Percentiles rank a stretch among this genome's conserved stretches.
These are phyloP conservation scores for Plasmodium inui DNA, from an alignment of 169 alveolate genomes.

Conservation along the genomic window DNA sequence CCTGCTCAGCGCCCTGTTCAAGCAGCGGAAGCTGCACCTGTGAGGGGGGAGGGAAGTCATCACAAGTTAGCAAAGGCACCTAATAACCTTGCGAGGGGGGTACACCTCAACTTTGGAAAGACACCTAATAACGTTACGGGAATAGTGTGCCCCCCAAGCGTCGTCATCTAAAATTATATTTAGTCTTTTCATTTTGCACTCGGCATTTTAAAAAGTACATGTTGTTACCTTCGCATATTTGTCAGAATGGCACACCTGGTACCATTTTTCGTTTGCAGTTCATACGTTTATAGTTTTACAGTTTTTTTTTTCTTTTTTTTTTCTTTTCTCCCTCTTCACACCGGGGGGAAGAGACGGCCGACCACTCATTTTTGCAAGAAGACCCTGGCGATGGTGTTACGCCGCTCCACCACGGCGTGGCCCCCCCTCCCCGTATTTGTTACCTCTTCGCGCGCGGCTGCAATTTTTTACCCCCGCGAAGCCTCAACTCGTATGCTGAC, in stretches of 20 bases:
- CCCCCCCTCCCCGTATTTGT: neutral
- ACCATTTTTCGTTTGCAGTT: neutral
- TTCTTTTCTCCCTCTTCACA: neutral
- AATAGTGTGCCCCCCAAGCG: neutral
- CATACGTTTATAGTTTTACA: neutral
- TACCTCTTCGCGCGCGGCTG: neutral
- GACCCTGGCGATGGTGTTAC: too few species aligned
- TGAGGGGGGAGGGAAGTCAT: neutral
- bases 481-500: neutral
- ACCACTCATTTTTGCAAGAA: too few species aligned
- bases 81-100: too few species aligned
- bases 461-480: too few species aligned
- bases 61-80: neutral
- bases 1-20: slow-evolving; percentile 9
- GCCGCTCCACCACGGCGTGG: too few species aligned
- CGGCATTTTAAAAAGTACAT: neutral
- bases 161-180: neutral
- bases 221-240: neutral
- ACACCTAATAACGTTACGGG: neutral
- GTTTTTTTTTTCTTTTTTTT: too few species aligned
- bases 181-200: neutral
- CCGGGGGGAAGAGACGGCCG: too few species aligned
- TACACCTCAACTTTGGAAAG: too few species aligned
- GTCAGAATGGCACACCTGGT: neutral
- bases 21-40: slow-evolving; percentile 12